Conservation (phyloP, 2,329 filamentous ascomycete species). For the Botrytis fabae region DNA sequence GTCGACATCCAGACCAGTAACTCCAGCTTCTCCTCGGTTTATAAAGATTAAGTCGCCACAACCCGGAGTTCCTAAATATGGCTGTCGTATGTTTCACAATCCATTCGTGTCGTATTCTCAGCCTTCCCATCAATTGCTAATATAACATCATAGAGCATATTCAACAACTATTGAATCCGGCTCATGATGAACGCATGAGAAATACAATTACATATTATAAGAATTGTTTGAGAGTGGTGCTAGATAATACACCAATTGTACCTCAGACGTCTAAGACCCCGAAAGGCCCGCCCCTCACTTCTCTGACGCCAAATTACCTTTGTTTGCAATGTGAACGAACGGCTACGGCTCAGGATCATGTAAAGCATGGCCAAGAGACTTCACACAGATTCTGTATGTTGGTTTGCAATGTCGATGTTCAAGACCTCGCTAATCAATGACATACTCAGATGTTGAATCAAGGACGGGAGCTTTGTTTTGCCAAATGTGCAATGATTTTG, state of each 20-base stretch:
- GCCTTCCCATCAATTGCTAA: slow-evolving; percentile 32
- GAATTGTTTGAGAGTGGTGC: slow-evolving; percentile 67
- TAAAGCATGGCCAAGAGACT: slow-evolving; percentile 68
- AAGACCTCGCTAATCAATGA: slow-evolving; percentile 20
- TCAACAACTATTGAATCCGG: slow-evolving; percentile 62
- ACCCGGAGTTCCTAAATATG: slow-evolving; percentile 60
- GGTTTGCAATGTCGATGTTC: not conserved
- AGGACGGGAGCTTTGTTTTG: slow-evolving; percentile 74
- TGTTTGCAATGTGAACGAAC: slow-evolving; percentile 73
- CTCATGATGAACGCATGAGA: slow-evolving; percentile 62
- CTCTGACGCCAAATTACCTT: slow-evolving; percentile 67
- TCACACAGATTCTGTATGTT: slow-evolving; percentile 70
- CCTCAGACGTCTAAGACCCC: slow-evolving; percentile 63
- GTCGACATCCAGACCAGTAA: slow-evolving; percentile 38
- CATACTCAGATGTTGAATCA: slow-evolving; percentile 69
- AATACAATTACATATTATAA: slow-evolving; percentile 72
- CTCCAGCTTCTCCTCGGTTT: slow-evolving; percentile 37
- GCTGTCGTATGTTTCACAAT: slow-evolving; percentile 55
- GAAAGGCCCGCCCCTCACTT: slow-evolving; percentile 59
- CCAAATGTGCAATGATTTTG: slow-evolving; percentile 78
- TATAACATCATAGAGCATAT: slow-evolving; percentile 63
- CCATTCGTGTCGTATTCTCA: slow-evolving; percentile 23
- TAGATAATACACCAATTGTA: slow-evolving; percentile 64
- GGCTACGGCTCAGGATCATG: slow-evolving; percentile 63
- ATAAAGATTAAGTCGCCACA: slow-evolving; percentile 58